Percentiles rank a stretch among this genome's conserved stretches.
Evolutionary conservation across 495 filamentous ascomycete genomes (phyloP).

Genomic region (Penicillium cosmopolitanum): DNA sequence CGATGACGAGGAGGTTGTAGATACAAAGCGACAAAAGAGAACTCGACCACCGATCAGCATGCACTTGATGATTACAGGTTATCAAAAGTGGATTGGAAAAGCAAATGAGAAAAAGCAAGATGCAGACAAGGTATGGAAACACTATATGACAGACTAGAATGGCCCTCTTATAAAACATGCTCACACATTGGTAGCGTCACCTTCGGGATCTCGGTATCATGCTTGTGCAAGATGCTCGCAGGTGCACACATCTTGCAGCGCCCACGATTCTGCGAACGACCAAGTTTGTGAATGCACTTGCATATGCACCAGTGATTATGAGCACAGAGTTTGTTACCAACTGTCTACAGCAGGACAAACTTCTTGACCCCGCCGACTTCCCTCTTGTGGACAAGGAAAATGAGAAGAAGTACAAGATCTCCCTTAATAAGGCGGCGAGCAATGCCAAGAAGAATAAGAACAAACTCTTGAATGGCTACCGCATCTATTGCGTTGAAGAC

Average conservation of each 20-base stretch:
- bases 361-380: slow-evolving; percentile 63
- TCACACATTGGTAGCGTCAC: slow-evolving; percentile 62
- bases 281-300: slow-evolving; percentile 89
- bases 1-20: slow-evolving; percentile 54
- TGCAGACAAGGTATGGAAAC: slow-evolving; percentile 70
- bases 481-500: slow-evolving; percentile 77
- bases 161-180: slow-evolving; percentile 12
- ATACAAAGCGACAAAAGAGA: slow-evolving; percentile 66
- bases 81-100: slow-evolving; percentile 73
- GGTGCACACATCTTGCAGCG: slow-evolving; percentile 84
- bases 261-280: slow-evolving; percentile 83
- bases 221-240: slow-evolving; percentile 71
- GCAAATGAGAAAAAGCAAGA: slow-evolving; percentile 69
- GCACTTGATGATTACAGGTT: slow-evolving; percentile 77
- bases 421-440: slow-evolving; percentile 62
- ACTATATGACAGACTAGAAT: slow-evolving; percentile 4
- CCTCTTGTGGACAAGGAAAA: slow-evolving; percentile 68
- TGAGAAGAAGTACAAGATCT: slow-evolving; percentile 70
- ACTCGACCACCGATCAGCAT: slow-evolving; percentile 63
- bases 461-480: slow-evolving; percentile 69
- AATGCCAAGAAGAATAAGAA: slow-evolving; percentile 77
- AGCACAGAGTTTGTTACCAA: slow-evolving; percentile 77
- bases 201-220: slow-evolving; percentile 83
- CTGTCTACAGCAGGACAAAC: slow-evolving; percentile 64
- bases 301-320: slow-evolving; percentile 73